Base-by-base conservation (phyloP, 768 basidiomycete genomes). In the Termitomyces sp. region DNA sequence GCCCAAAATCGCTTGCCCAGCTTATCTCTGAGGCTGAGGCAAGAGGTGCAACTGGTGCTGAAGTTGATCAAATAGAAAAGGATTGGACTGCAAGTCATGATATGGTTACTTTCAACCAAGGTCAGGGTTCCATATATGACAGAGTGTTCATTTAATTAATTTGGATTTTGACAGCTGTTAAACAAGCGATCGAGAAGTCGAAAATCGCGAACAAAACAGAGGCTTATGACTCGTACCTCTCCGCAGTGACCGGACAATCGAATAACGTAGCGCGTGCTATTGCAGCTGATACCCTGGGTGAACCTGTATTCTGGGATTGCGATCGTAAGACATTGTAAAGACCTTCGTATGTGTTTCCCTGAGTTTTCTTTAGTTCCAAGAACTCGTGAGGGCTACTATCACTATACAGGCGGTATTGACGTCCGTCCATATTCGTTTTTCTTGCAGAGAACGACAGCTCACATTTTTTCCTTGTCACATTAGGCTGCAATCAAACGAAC, bases 331-430 rank as follows among this genome's bases (percentile, higher is more conserved):
- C 52, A 53, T n/a, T 24, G 20, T 43, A 20, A 37, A 29, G 46
- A 31, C 5, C 22, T 37, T 8, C 27, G 4, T 13, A 46, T n/a
- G 20, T 20, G 5, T 24, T 50, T 22, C 27, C 24, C 52, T 61
- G n/a, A 61, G 27, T 53, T 55, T 49, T 26, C 37, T 46, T 5
- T 60, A 92, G 91, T 87, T 46, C 92, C 93, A 6, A 83, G 92
- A 29, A 97, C 94, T 0, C 82, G 86, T 27, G 94, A 96, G 75
- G 94, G 94, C 14, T 95, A 92, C 69, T 91, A 95, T 65, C 92
- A 92, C 69, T 91, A 87, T 63, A 84, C 84, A 29, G 85, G 91
- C 8, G 94, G 94, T 14, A 72, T 93, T 47, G 86, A 88, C 64
- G 86, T 83, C 41, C 24, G 67, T 58, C 6, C 24, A 8, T 61